Conservation (phyloP, 2,329 filamentous ascomycete genomes). For the Aureobasidium melanogenum region DNA sequence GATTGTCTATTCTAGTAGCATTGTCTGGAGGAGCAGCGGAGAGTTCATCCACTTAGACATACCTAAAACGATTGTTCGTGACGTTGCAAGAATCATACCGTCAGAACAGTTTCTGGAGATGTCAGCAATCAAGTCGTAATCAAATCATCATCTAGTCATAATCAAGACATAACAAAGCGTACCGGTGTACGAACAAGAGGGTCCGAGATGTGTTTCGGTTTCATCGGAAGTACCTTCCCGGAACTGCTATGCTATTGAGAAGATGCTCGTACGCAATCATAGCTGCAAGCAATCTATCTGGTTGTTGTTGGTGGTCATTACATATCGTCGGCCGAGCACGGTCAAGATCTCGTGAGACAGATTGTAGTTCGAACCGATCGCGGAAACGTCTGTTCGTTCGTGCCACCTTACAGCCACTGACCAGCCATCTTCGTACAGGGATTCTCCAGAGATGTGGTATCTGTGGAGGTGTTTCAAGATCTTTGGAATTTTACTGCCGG, state of each 20-base stretch:
- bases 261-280: background rate
- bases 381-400: slow-evolving; percentile 4
- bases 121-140: background rate
- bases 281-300: slow-evolving; percentile 7
- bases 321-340: background rate
- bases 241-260: background rate
- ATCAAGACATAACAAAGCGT: background rate
- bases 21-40: background rate
- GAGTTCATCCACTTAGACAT: background rate
- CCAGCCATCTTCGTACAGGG: background rate
- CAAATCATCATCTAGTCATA: too few relatives aligned
- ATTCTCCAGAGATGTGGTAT: background rate
- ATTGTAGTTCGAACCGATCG: background rate
- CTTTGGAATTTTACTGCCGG: background rate
- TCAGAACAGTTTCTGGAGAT: background rate
- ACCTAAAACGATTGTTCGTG: background rate
- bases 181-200: background rate
- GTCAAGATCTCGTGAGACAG: background rate
- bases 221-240: background rate
- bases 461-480: slow-evolving; percentile 4
- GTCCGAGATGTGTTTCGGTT: background rate
- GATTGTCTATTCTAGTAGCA: background rate
- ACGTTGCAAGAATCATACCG: background rate
- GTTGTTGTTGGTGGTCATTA: background rate
- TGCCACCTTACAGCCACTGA: background rate